Evolutionary conservation across 495 filamentous ascomycete genomes (phyloP).

Genomic region (Lichenothelia convexa): DNA sequence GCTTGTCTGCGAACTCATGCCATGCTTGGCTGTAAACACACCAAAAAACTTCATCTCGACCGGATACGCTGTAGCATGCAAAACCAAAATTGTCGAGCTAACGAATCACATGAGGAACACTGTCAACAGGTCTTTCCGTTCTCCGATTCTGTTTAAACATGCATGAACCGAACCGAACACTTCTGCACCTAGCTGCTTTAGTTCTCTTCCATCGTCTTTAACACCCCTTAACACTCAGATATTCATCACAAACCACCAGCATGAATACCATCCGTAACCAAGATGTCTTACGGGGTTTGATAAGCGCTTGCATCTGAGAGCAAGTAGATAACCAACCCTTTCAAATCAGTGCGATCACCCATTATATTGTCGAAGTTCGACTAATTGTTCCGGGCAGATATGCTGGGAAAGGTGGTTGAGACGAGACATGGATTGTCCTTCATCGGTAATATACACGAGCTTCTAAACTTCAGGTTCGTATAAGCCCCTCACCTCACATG

Average conservation of each 20-base stretch:
- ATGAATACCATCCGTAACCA: slow-evolving; percentile 3
- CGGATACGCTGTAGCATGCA: too few relatives aligned
- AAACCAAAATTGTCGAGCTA: background rate
- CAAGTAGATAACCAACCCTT: slow-evolving; percentile 3
- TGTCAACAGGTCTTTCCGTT: background rate
- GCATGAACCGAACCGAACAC: background rate
- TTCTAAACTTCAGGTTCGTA: too few relatives aligned
- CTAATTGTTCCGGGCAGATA: too few relatives aligned
- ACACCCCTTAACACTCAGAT: background rate
- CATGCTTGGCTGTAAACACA: too few relatives aligned
- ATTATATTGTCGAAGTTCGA: too few relatives aligned
- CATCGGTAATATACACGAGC: too few relatives aligned
- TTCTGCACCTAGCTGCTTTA: background rate
- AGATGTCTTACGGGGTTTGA: slow-evolving; percentile 2
- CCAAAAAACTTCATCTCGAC: too few relatives aligned
- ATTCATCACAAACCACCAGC: background rate
- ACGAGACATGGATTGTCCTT: too few relatives aligned
- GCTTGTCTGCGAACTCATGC: too few relatives aligned
- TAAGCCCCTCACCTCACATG: too few relatives aligned
- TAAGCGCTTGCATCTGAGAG: slow-evolving; percentile 6
- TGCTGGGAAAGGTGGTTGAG: too few relatives aligned
- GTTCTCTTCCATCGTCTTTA: background rate
- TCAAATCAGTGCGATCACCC: slow-evolving; percentile 6
- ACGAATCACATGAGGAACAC: background rate
- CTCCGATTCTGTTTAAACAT: background rate